phyloP scores from a whole-genome alignment of 1,139 yeast genomes.

The Diutina rugosa region DNA sequence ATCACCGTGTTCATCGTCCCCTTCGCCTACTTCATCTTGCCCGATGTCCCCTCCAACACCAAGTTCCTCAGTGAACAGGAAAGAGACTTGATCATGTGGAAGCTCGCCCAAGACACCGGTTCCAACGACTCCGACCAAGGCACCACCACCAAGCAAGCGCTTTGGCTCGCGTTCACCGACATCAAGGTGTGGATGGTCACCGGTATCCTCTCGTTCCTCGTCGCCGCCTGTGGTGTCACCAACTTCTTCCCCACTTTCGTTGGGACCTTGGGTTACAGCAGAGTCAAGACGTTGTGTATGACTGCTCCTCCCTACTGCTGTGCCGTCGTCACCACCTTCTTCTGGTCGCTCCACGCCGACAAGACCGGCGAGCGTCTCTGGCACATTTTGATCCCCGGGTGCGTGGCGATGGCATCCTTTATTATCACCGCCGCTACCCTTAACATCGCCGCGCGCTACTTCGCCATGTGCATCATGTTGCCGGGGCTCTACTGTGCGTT shows the following conservation, averaged over 20 bases:
- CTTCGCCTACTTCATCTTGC: conserved; percentile 48
- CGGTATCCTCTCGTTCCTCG: conserved; percentile 33
- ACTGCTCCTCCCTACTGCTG: conserved; percentile 51
- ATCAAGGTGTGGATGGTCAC: conserved; percentile 10
- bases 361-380: conserved; percentile 42
- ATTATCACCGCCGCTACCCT: conserved; percentile 42
- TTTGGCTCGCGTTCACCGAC: conserved; percentile 28
- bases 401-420: conserved; percentile 32
- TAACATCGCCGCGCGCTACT: conserved; percentile 46
- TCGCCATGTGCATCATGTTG: conserved; percentile 51
- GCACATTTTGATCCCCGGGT: conserved; percentile 35
- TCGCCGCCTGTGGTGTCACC: conserved; percentile 47
- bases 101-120: conserved; percentile 30
- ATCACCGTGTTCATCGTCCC: conserved; percentile 49
- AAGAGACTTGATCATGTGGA: conserved; percentile 34
- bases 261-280: conserved; percentile 35
- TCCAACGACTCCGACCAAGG: conserved; percentile 26
- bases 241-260: conserved; percentile 53
- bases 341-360: conserved; percentile 49
- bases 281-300: conserved; percentile 37
- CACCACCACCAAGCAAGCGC: conserved; percentile 9
- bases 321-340: conserved; percentile 39
- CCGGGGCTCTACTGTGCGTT: conserved; percentile 45
- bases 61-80: conserved; percentile 38
- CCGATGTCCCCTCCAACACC: conserved; percentile 49